Base-by-base conservation (phyloP, 345 rosid genomes). In the Clarkia xantiana region DNA sequence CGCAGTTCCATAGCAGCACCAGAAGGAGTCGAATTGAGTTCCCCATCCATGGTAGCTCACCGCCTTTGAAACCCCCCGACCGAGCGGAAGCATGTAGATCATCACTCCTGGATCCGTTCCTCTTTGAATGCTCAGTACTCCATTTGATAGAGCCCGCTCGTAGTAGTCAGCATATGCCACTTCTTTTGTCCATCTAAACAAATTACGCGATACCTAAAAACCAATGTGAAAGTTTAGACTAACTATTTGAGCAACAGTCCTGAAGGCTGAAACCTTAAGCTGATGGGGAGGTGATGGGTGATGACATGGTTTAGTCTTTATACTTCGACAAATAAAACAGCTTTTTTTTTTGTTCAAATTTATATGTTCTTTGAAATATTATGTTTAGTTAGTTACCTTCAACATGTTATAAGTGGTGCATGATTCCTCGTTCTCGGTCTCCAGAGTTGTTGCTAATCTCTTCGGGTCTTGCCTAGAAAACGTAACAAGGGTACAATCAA, bases 1-100 rank as follows among this genome's bases (percentile, higher is more conserved):
- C 43, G 89, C 97, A 69, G 96, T 86, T 56, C 94, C 96, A 71
- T 91, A 91, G 64, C 96, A 91, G 75, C 98, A 91, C 98, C 98
- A 91, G 61, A 91, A 91, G n/a, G 88, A 48, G 44, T 64, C 45
- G 44, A 67, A 69, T 18, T 65, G 70, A 55, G 83, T 76, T 68
- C 94, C 98, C 98, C 98, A 91, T 50, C 83, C 73, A 50, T 86
- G 98, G 60, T 61, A 59, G 71, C 80, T 78, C 52, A 46, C 62
- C 2, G 86, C 93, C 63, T 84, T 86, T 49, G 98, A 91, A 56
- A 68, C 73, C 45, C 97, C 95, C 16, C 53, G 78, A 20, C 72
- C 71, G 42, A 69, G 68, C 54, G 97, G 97, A 48, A 90, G 97
- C 95, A 90, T 81, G 82, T 86, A 91, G 60, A 86, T 86, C 98